Base-by-base conservation (phyloP, 2,329 filamentous ascomycete genomes). In the Fonsecaea erecta region DNA sequence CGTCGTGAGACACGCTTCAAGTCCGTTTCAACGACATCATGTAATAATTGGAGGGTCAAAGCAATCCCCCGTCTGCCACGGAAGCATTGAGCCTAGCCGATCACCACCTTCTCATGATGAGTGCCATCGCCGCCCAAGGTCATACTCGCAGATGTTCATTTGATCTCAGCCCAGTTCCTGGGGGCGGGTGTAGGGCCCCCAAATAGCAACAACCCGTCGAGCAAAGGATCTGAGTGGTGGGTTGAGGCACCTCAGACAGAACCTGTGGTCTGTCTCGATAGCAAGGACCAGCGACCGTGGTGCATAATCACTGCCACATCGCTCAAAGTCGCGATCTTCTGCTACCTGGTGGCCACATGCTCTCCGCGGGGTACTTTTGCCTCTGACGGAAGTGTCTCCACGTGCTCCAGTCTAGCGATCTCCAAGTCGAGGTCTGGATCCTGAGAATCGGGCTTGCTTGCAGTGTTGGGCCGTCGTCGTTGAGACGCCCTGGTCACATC, bases 401-500 rank as follows among this genome's bases (percentile, higher is more conserved):
- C 63, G 52, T 70, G 64, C 52, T 70, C 66, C 48, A 70, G 58
- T 34, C 66, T 61, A 12, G 66, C 66, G 32, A 70, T 63, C 54
- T 70, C 68, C 48, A 67, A 40, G 35, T 70, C 68, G 26, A 66
- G 43, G 48, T 68, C 62, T 26, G 62, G 40, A 37, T 67, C 62
- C 9, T 46, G 35, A 12, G 43, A 24, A 24, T 61, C 55, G 4
- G 48, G 35, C 40, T 43, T 52, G 14, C 28, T 63, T 18, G 52
- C 54, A 14, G 32, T 58, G 12, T 53, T 53, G 12, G 60, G 51
- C 26, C 16, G 18, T 26, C 8, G 3, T 30, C 18, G 51, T 11
- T 65, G 57, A n/a, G 64, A 58, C n/a, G 78, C 76, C 63, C 77
- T 78, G 12, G 78, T 81, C 5, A 80, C 61, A 57, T 81, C 79